These are phyloP conservation scores for Linum tenue DNA, from an alignment of 345 rosid genomes.

Conservation along the genomic window DNA sequence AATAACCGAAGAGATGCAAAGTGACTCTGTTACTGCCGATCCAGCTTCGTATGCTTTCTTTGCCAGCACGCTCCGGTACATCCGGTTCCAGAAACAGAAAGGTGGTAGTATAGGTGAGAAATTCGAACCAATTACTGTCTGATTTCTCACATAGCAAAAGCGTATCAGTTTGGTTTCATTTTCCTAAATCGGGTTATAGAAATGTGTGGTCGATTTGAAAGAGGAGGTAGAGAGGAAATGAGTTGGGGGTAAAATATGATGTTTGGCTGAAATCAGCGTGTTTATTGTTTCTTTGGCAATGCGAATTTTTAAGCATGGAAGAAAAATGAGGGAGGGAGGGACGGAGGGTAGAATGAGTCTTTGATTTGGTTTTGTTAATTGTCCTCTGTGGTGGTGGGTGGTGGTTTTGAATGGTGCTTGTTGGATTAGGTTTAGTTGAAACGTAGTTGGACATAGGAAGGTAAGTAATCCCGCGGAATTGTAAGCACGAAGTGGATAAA, in stretches of 20 bases:
- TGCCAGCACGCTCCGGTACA: conserved; percentile 62
- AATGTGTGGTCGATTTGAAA: not conserved
- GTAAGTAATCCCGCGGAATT: no score
- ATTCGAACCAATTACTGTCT: conserved; percentile 38
- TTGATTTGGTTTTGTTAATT: no score
- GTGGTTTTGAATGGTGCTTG: no score
- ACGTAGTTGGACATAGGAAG: no score
- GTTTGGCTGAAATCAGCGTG: not conserved
- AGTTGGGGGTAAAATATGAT: not conserved
- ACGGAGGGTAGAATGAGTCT: no score
- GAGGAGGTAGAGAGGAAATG: not conserved
- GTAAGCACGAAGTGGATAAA: no score
- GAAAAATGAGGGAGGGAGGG: no score
- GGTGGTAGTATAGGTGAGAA: conserved; percentile 80
- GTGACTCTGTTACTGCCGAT: conserved; percentile 55
- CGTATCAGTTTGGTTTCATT: not conserved
- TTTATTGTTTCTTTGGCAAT: not conserved
- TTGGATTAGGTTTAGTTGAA: no score
- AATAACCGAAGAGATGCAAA: conserved; percentile 65
- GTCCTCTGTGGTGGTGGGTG: no score
- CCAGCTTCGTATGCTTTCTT: conserved; percentile 70
- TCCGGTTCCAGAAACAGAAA: conserved; percentile 92
- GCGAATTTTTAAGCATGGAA: no score
- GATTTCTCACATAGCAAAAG: not conserved
- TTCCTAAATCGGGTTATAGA: not conserved